Conservation (phyloP, 2,329 filamentous ascomycete genomes). For the Waltergamsia citrina region DNA sequence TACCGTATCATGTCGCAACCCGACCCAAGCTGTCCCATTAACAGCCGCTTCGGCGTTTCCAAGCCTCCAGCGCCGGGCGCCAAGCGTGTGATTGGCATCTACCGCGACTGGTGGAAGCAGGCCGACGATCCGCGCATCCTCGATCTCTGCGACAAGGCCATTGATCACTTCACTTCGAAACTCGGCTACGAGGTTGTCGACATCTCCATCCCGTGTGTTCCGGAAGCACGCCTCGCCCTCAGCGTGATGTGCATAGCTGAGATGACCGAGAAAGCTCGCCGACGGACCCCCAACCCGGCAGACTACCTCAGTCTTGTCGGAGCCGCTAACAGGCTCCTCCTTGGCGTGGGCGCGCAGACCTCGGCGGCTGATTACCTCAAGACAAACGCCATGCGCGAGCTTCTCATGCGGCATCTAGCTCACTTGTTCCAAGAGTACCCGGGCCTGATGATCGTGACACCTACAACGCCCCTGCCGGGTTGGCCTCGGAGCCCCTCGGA, state of each 20-base stretch:
- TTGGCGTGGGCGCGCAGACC: conserved; percentile 55
- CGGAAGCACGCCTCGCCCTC: conserved; percentile 68
- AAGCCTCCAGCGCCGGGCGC: conserved; percentile 27
- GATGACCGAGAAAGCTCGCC: conserved; percentile 39
- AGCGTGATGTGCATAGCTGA: conserved; percentile 70
- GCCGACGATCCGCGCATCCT: conserved; percentile 56
- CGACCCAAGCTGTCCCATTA: conserved; percentile 51
- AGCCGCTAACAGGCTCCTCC: conserved; percentile 58
- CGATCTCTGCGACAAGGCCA: conserved; percentile 48
- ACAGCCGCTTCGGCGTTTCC: conserved; percentile 54
- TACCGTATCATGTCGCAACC: conserved; percentile 73
- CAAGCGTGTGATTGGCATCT: conserved; percentile 62
- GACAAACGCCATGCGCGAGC: conserved; percentile 61
- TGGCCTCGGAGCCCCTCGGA: conserved; percentile 56
- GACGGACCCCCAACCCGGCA: conserved; percentile 30
- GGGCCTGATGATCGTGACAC: conserved; percentile 69
- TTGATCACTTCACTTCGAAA: conserved; percentile 46
- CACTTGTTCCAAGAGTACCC: conserved; percentile 61
- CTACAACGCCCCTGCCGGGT: conserved; percentile 66
- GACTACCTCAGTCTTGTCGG: conserved; percentile 48
- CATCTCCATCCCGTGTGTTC: conserved; percentile 56
- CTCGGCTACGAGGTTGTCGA: conserved; percentile 42
- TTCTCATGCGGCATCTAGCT: conserved; percentile 73
- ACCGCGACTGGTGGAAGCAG: conserved; percentile 37
- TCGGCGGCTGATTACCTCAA: conserved; percentile 61